A percentile compares a stretch with the other conserved stretches of the same genome.
These are phyloP conservation scores for Metschnikowia lachancei DNA, from an alignment of 805 yeast genomes.

Conservation along the genomic window DNA sequence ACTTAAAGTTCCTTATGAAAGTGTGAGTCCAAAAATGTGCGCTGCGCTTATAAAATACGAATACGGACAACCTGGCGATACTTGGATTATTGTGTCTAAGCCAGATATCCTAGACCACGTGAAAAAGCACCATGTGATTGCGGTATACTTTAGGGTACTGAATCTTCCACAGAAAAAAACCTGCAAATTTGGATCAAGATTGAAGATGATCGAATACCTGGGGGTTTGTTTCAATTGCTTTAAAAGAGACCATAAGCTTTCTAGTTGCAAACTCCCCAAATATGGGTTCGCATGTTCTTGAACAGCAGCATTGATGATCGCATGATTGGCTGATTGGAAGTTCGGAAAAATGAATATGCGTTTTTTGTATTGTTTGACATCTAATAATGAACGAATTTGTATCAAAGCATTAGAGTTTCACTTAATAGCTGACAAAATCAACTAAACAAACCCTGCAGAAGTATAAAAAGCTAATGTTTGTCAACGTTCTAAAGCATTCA, in stretches of 20 bases:
- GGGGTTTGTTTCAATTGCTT: slow-evolving; percentile 2
- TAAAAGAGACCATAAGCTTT: neutral
- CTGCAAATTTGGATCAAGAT: neutral
- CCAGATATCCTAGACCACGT: neutral
- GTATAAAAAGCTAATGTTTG: too few species aligned
- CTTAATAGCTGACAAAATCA: too few species aligned
- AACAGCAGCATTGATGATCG: too few species aligned
- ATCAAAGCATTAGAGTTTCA: too few species aligned
- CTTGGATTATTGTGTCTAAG: neutral
- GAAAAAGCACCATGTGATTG: neutral
- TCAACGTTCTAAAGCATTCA: too few species aligned
- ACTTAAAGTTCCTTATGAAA: neutral
- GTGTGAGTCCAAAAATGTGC: neutral
- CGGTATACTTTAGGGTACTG: neutral
- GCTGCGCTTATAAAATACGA: neutral
- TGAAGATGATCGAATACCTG: neutral
- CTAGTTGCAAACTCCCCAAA: neutral
- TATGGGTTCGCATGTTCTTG: neutral
- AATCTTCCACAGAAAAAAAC: neutral
- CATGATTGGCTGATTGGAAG: too few species aligned
- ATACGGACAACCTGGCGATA: neutral
- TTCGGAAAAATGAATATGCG: too few species aligned
- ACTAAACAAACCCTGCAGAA: too few species aligned
- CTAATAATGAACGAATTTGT: too few species aligned
- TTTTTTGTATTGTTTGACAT: too few species aligned